Evolutionary conservation across 2,329 filamentous ascomycete species (phyloP).

Genomic region (Colletotrichum magnum): DNA sequence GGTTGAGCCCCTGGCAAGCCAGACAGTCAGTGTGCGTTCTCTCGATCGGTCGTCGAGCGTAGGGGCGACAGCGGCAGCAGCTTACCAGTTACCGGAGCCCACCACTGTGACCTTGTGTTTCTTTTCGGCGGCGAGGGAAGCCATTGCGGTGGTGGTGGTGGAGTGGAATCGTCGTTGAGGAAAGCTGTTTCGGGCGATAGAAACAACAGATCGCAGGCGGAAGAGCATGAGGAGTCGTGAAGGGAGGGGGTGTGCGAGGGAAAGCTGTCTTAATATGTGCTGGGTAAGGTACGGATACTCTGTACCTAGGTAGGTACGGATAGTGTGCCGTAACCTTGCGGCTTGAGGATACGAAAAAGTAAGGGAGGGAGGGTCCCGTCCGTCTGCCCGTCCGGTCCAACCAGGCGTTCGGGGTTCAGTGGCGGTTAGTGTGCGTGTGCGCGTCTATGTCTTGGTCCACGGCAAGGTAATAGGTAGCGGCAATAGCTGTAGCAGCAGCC

Average conservation of each 20-base stretch:
- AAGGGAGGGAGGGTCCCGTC: conserved; percentile 26
- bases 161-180: conserved; percentile 28
- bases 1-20: conserved; percentile 83
- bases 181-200: conserved; percentile 35
- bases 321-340: no score
- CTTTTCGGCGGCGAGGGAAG: conserved; percentile 67
- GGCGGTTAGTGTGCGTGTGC: background rate
- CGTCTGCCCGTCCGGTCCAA: background rate
- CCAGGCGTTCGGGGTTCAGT: conserved; percentile 1
- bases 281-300: conserved; percentile 2
- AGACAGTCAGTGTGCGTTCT: background rate
- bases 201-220: conserved; percentile 37
- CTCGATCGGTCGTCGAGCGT: background rate
- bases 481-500: background rate
- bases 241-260: conserved; percentile 23
- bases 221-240: conserved; percentile 39
- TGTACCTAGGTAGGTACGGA: background rate
- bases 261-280: conserved; percentile 32
- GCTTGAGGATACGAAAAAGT: conserved; percentile 2
- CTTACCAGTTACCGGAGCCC: conserved; percentile 95
- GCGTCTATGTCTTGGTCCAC: conserved; percentile 22
- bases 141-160: conserved; percentile 42
- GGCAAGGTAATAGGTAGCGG: conserved; percentile 10
- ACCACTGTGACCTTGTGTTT: conserved; percentile 95
- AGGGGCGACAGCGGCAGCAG: background rate